Base-by-base conservation (phyloP, 768 basidiomycete species). In the Trametes maxima region DNA sequence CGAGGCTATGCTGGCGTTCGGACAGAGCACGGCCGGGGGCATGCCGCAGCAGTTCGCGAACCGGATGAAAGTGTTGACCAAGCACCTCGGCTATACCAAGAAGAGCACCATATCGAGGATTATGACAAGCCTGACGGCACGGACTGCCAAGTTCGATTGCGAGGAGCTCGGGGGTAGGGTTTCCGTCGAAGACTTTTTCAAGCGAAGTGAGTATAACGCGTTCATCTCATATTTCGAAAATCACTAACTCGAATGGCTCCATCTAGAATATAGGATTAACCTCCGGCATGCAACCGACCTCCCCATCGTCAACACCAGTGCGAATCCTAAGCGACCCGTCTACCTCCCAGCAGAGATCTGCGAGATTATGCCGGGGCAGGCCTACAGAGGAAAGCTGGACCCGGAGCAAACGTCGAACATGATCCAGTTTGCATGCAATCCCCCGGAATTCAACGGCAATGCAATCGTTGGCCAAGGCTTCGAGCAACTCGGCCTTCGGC, bases 321-420 rank as follows among this genome's bases (percentile, higher is more conserved):
- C 17, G 22, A 52, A 63, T 39, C 53, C 39, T 12, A 54, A 68
- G 6, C 72, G 69, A 36, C 62, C 77, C 0, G 73, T 70, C 44
- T 82, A 72, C 66, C 72, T 91, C 0, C 90, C 90, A 0, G 84
- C 88, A 0, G 90, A 93, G 69, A 51, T 93, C 1, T 92, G 90
- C 75, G 75, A 82, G 22, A 88, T 93, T 51, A 70, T 78, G 11
- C 72, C 80, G 0, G 85, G 85, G 7, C 82, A 83, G 63, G 76
- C 86, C 0, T 89, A 82, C 76, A 79, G 80, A 21, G 87, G 82
- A 6, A 84, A 80, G 59, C 83, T 92, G 2, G 79, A 73, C 57
- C 83, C 83, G n/a, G 76, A 67, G 6, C 85, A 88, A 67, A 90
- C 88, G 0, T 75, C 84, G 0, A 72, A 78, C n/a, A 92, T 93